phyloP scores from a whole-genome alignment of 306 rosid genomes.

The Cicer bijugum region DNA sequence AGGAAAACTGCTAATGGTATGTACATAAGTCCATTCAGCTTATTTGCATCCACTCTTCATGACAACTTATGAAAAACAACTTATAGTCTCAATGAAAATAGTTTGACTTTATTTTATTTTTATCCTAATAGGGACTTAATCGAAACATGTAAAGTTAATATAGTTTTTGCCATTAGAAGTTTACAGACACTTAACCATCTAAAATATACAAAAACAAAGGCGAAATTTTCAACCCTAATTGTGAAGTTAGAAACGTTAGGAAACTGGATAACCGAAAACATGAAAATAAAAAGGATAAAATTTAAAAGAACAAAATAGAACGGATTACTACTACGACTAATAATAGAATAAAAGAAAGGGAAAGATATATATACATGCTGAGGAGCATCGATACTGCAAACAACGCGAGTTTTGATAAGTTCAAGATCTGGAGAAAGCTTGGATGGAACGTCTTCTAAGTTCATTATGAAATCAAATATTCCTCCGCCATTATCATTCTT shows the following conservation, averaged over 20 bases:
- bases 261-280: not conserved
- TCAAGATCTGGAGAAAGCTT: conserved; percentile 54
- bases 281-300: not conserved
- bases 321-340: no score
- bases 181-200: not conserved
- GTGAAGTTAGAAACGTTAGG: not conserved
- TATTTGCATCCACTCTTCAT: no score
- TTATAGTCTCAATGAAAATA: not conserved
- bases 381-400: conserved; percentile 60
- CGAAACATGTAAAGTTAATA: not conserved
- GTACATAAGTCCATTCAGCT: no score
- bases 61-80: not conserved
- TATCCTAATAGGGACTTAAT: not conserved
- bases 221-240: not conserved
- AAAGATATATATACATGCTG: conserved; percentile 43
- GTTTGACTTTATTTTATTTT: not conserved
- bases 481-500: not conserved
- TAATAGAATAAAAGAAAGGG: not conserved
- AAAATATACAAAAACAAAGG: not conserved
- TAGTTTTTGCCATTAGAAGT: not conserved
- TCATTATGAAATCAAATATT: conserved; percentile 55
- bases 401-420: conserved; percentile 51
- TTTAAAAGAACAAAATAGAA: not conserved
- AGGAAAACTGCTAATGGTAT: not conserved
- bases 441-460: conserved; percentile 51